phyloP scores from a whole-genome alignment of 305 asterid genomes.

The Solanum chacoense region DNA sequence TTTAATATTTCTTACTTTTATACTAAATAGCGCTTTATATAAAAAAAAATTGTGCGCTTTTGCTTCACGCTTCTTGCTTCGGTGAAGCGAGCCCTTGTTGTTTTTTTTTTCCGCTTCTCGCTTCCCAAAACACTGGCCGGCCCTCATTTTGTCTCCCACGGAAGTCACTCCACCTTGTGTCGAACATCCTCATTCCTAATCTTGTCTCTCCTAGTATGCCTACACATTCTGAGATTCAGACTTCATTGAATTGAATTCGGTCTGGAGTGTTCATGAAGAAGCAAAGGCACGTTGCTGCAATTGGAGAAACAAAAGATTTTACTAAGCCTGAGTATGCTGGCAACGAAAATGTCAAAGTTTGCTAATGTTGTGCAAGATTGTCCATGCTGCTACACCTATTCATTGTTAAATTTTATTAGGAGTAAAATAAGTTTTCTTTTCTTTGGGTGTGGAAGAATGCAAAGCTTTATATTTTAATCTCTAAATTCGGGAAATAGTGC shows the following conservation, averaged over 20 bases:
- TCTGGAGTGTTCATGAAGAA: neutral
- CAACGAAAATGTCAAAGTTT: neutral
- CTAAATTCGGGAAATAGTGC: neutral
- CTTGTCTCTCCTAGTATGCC: neutral
- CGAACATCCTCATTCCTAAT: neutral
- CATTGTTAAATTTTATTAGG: neutral
- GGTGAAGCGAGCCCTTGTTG: neutral
- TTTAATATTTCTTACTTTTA: neutral
- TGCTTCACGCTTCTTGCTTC: neutral
- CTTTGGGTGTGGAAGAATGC: neutral
- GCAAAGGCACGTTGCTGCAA: neutral
- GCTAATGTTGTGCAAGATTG: neutral
- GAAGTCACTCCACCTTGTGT: neutral
- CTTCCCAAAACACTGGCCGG: neutral
- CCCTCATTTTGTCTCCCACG: neutral
- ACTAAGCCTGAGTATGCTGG: neutral
- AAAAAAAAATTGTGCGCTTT: neutral
- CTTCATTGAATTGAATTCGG: neutral
- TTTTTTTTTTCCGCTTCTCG: neutral
- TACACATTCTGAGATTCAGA: neutral
- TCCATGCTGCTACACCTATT: neutral
- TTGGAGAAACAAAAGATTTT: neutral
- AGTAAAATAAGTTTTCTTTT: neutral
- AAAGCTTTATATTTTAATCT: neutral
- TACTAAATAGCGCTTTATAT: neutral